phyloP scores from a whole-genome alignment of 1,139 yeast genomes.

The Kurtzmaniella quercitrusa region DNA sequence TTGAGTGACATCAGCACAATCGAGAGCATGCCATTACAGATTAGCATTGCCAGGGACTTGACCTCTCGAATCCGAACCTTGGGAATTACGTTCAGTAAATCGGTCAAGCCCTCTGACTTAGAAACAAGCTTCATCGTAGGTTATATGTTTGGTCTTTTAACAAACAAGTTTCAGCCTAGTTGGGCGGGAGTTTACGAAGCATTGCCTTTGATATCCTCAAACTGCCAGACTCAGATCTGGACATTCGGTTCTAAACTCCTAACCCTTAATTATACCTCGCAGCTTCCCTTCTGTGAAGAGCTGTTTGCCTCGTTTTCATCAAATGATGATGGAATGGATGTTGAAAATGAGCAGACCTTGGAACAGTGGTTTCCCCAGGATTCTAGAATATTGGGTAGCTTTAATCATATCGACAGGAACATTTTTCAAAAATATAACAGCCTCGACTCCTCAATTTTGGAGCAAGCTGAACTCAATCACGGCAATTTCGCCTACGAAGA shows the following conservation, averaged over 20 bases:
- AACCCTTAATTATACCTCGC: slow-evolving; percentile 22
- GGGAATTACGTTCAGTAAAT: slow-evolving; percentile 43
- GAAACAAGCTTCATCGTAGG: slow-evolving; percentile 45
- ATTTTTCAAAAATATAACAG: slow-evolving; percentile 20
- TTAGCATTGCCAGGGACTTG: slow-evolving; percentile 73
- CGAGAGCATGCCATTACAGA: slow-evolving; percentile 68
- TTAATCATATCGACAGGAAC: slow-evolving; percentile 17
- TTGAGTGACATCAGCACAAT: slow-evolving; percentile 47
- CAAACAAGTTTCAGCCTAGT: slow-evolving; percentile 77
- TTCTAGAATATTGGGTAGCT: slow-evolving; percentile 24
- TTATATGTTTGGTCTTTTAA: slow-evolving; percentile 68
- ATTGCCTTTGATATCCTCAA: slow-evolving; percentile 43
- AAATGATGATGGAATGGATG: slow-evolving; percentile 17
- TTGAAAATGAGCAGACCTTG: slow-evolving; percentile 17
- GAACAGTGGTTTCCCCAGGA: slow-evolving; percentile 31
- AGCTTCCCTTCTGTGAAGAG: slow-evolving; percentile 7
- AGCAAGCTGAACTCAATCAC: slow-evolving; percentile 27
- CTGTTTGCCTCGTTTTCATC: slow-evolving; percentile 12
- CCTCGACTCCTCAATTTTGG: slow-evolving; percentile 28
- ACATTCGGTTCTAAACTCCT: slow-evolving; percentile 40
- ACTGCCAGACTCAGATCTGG: slow-evolving; percentile 56
- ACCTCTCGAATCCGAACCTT: slow-evolving; percentile 65
- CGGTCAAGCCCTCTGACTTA: slow-evolving; percentile 26
- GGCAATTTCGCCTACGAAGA: slow-evolving; percentile 31
- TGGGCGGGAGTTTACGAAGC: slow-evolving; percentile 75